Evolutionary conservation across 805 yeast genomes (phyloP).

Genomic region (Yamadazyma paraphyllophila): DNA sequence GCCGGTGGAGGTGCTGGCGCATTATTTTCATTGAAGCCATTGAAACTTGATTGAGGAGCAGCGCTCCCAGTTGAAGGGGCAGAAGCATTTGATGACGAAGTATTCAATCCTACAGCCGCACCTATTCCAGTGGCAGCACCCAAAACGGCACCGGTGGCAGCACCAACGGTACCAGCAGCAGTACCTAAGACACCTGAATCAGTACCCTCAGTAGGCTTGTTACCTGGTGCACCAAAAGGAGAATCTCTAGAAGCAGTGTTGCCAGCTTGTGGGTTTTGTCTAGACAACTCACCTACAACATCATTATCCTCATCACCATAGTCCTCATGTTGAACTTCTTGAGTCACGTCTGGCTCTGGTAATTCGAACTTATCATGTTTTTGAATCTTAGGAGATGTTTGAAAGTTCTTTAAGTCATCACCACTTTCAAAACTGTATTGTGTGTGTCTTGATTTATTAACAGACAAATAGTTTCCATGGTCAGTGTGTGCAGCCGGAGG

Average conservation of each 20-base stretch:
- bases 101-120: not conserved
- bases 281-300: conserved; percentile 17
- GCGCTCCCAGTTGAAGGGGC: not conserved
- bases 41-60: not conserved
- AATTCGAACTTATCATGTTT: conserved; percentile 14
- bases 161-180: conserved; percentile 7
- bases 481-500: conserved; percentile 4
- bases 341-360: conserved; percentile 15
- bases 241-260: not conserved
- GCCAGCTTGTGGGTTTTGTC: not conserved
- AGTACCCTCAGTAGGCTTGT: not conserved
- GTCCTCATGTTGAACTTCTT: not conserved
- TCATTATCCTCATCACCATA: conserved; percentile 10
- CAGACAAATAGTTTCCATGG: conserved; percentile 5
- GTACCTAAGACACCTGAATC: conserved; percentile 11
- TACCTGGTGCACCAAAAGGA: not conserved
- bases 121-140: not conserved
- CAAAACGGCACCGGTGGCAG: not conserved
- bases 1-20: conserved; percentile 60
- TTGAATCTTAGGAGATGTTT: conserved; percentile 26
- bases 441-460: conserved; percentile 15
- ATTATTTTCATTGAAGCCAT: not conserved
- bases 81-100: not conserved
- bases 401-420: conserved; percentile 33
- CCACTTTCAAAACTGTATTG: conserved; percentile 41